Base-by-base conservation (phyloP, 2,329 filamentous ascomycete genomes). In the Pseudogymnoascus pannorum region DNA sequence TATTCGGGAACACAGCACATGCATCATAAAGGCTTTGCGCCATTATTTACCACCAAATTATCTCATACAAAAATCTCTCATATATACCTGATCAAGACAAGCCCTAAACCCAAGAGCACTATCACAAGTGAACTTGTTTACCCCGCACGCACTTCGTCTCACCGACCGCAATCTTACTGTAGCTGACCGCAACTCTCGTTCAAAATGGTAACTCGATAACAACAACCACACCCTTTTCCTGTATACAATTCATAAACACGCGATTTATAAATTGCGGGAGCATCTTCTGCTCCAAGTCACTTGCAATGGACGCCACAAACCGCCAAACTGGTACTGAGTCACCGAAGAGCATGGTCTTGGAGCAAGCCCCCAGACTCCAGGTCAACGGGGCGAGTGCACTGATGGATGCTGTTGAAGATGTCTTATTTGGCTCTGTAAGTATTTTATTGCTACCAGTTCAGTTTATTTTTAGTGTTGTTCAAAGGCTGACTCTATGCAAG, bases 361-460 rank as follows among this genome's bases (percentile, higher is more conserved):
- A 54, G 48, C 48, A 54, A 54, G 48, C 48, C 48, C 48, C 48
- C n/a, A 54, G 48, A 31, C 48, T 54, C 16, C 48, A 54, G 48
- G 18, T 54, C 48, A 54, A 54, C 26, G 48, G 48, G 48, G 48
- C 48, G 18, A 58, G 57, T 63, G 69, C 67, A 54, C 26, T 68
- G 24, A 70, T 72, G 65, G 71, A 94, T 70, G 90, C 91, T 4
- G 70, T 93, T 40, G 92, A 96, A 74, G 92, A 97, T 71, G 84
- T 99, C 61, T 72, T 87, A 9, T 97, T 91, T 73, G 94, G 94
- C 72, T 97, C 93, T 63, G 85, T 92, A 75, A 74, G 87, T 63
- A 16, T 58, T 61, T 7, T 36, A 60, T 48, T 29, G 60, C 8
- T 36, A 22, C 16, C 40, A 24, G 22, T 58, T 48, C 14, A 7